phyloP scores from a whole-genome alignment of 805 yeast species.

The Suhomyces sp. region DNA sequence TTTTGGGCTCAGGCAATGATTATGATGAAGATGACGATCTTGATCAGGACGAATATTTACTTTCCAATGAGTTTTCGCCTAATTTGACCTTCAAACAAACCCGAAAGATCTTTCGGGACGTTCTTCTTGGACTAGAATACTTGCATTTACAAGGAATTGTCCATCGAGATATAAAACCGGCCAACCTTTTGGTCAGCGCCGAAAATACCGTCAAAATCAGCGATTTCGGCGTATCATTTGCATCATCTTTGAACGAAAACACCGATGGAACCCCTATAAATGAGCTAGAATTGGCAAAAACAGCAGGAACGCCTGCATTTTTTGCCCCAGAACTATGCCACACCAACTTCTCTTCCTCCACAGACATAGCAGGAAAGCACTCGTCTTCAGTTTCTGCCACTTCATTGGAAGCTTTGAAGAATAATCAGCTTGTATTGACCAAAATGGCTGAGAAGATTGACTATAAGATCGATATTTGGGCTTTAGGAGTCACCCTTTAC shows the following conservation, averaged over 20 bases:
- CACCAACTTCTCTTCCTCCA: conserved; percentile 40
- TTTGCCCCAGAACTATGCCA: conserved; percentile 82
- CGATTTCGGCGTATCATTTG: conserved; percentile 95
- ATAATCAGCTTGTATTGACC: conserved; percentile 17
- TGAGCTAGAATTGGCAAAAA: conserved; percentile 85
- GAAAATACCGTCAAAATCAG: conserved; percentile 82
- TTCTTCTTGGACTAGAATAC: conserved; percentile 83
- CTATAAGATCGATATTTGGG: conserved; percentile 94
- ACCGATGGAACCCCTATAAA: conserved; percentile 42
- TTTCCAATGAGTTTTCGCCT: conserved; percentile 42
- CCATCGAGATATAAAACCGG: conserved; percentile 95
- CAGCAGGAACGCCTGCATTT: conserved; percentile 97
- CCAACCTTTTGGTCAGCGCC: conserved; percentile 71
- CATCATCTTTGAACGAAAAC: conserved; percentile 42
- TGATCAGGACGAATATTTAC: conserved; percentile 20
- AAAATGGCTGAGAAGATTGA: conserved; percentile 53
- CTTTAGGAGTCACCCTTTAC: conserved; percentile 86
- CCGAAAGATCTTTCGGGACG: conserved; percentile 75
- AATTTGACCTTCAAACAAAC: conserved; percentile 64
- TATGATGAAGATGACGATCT: conserved; percentile 1
- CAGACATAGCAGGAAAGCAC: conserved; percentile 2
- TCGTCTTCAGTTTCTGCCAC: conserved; percentile 14
- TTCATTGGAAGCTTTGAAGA: conserved; percentile 22
- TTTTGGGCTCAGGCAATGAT: background rate
- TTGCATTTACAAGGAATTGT: conserved; percentile 86